Evolutionary conservation across 208 protist species (phyloP).

Genomic region (Leptomonas pyrrhocoris): DNA sequence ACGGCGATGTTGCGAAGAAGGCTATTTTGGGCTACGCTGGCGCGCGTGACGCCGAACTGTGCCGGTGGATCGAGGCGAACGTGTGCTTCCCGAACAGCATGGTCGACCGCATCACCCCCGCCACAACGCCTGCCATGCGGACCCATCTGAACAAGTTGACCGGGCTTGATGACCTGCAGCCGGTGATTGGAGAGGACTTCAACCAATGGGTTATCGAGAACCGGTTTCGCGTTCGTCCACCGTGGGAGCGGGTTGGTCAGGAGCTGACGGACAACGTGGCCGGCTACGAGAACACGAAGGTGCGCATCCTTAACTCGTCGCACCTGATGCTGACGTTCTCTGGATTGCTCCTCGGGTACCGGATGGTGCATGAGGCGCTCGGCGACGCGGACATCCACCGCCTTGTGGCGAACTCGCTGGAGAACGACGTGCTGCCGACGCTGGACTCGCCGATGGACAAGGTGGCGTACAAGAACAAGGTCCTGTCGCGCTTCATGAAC

Average conservation of each 20-base stretch:
- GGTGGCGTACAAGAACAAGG: slow-evolving; percentile 39
- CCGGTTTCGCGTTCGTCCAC: slow-evolving; percentile 37
- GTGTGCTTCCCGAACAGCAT: slow-evolving; percentile 47
- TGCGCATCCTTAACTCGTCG: slow-evolving; percentile 50
- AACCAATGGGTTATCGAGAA: slow-evolving; percentile 54
- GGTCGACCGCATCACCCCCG: slow-evolving; percentile 48
- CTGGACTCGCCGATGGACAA: slow-evolving; percentile 44
- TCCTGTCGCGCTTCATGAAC: slow-evolving; percentile 41
- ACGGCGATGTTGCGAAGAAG: slow-evolving; percentile 45
- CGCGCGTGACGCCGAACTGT: slow-evolving; percentile 23
- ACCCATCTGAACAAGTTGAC: slow-evolving; percentile 32
- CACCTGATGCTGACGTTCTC: slow-evolving; percentile 44
- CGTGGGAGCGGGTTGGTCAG: slow-evolving; percentile 40
- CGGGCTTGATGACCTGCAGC: slow-evolving; percentile 28
- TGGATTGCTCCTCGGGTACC: slow-evolving; percentile 40
- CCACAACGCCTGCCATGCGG: slow-evolving; percentile 33
- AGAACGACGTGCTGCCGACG: slow-evolving; percentile 37
- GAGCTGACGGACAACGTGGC: slow-evolving; percentile 39
- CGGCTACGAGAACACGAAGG: slow-evolving; percentile 45
- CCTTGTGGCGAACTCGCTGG: slow-evolving; percentile 28
- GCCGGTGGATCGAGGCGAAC: slow-evolving; percentile 30
- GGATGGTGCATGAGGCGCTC: slow-evolving; percentile 41
- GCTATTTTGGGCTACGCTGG: slow-evolving; percentile 36
- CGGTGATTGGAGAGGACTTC: slow-evolving; percentile 52
- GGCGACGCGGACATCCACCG: slow-evolving; percentile 32